Evolutionary conservation across 202 grass and related monocot genomes (phyloP), one percentile per base, ranked within the genome.

Genomic region (Digitaria exilis): DNA sequence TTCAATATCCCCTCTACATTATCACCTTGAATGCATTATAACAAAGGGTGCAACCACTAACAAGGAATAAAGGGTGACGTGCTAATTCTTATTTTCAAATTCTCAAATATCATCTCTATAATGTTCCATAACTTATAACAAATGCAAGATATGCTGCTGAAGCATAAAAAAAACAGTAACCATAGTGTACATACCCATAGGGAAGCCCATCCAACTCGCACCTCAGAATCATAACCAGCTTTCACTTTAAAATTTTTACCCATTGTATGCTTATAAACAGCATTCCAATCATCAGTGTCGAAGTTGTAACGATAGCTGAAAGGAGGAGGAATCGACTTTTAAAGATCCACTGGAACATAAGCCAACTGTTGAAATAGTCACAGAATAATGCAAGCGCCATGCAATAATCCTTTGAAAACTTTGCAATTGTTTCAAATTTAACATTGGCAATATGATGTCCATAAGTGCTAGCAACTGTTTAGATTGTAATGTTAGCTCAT

Each of bases 201-300:
- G 80, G 90, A 96, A 84, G 93, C 88, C 96, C 93, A 99, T 80
- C 89, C 96, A 50, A 90, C 79, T 76, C 69, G 86, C 83, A 87
- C 81, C 13, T 67, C 72, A 84, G 96, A 96, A 94, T 99, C 93
- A 89, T 99, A 99, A 92, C 96, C 96, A 90, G 91, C 81, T 94
- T 99, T 99, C 25, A 96, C 54, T 89, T 99, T 99, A 74, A 96
- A 89, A 55, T 88, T 82, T 65, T 94, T 94, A 81, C 84, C 93
- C 56, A 91, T 21, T 37, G 80, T 92, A 79, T 88, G 84, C 91
- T 99, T 99, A 86, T 94, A 99, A 73, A 96, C 91, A 65, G 89
- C 88, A 84, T 72, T 88, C 97, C 97, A 99, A 28, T 88, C 65
- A 79, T 82, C 92, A 67, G 89, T 85, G 9, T 88, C 79, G 7